Conservation (phyloP, 352 stramenopile genomes). For the Poterioochromonas sp. region DNA sequence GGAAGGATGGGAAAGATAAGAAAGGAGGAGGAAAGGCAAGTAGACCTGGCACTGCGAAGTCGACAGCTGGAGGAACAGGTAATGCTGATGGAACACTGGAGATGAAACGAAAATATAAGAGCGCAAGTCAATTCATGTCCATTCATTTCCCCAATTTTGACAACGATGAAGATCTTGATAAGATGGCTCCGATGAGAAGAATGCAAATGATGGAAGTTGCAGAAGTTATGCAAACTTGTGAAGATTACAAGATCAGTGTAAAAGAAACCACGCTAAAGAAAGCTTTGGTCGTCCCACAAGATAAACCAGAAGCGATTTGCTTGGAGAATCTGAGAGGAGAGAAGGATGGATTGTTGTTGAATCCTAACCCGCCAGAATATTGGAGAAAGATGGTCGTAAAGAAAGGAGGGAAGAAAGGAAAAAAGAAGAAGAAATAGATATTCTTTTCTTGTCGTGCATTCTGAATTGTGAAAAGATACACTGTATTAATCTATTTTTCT, state of each 20-base stretch:
- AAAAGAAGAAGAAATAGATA: constrained; percentile 9
- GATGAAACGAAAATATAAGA: not conserved
- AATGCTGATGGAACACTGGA: not conserved
- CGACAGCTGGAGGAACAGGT: not conserved
- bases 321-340: not conserved
- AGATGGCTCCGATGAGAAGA: not conserved
- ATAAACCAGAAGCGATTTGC: constrained; percentile 22
- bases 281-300: constrained; percentile 4
- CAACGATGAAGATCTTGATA: not conserved
- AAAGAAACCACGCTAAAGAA: constrained; percentile 9
- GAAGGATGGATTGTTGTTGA: constrained; percentile 10
- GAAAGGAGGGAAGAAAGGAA: not conserved
- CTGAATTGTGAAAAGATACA: no score
- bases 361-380: constrained; percentile 8
- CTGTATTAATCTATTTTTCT: no score
- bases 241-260: not conserved
- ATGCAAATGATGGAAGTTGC: not conserved
- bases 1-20: not conserved
- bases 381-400: not conserved
- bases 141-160: constrained; percentile 24
- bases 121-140: not conserved
- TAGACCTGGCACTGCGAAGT: not conserved
- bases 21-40: constrained; percentile 5
- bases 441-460: no score
- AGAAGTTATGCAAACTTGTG: not conserved